These are phyloP conservation scores for Ceratocystis diversiconidia DNA, from an alignment of 2,329 filamentous ascomycete genomes.

Conservation along the genomic window DNA sequence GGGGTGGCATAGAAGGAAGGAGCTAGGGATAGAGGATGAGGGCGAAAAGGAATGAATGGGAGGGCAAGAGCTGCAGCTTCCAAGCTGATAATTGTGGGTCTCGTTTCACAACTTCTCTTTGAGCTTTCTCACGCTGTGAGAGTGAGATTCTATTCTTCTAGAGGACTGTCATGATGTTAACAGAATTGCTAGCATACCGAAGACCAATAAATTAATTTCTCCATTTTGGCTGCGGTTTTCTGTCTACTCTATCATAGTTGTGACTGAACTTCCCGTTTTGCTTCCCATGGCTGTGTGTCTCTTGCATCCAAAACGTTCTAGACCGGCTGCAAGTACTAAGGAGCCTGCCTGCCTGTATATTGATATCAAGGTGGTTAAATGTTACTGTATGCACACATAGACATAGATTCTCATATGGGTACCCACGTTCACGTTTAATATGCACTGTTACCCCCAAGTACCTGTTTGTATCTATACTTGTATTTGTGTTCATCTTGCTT, in stretches of 20 bases:
- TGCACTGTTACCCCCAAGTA: too few species aligned
- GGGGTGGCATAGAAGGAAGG: slow-evolving; percentile 2
- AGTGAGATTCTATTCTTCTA: not conserved
- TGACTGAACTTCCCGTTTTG: not conserved
- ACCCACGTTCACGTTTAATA: not conserved
- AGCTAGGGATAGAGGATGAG: slow-evolving; percentile 6
- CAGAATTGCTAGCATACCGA: not conserved
- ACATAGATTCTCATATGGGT: not conserved
- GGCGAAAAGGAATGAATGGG: slow-evolving; percentile 1
- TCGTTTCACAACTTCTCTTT: slow-evolving; percentile 6
- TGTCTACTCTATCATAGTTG: not conserved
- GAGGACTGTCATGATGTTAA: not conserved
- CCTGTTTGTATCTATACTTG: too few species aligned
- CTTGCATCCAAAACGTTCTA: not conserved
- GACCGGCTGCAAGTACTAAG: not conserved
- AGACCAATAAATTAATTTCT: not conserved
- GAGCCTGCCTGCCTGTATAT: not conserved
- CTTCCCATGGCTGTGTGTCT: not conserved
- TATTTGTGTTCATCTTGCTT: too few species aligned
- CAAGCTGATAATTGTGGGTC: not conserved
- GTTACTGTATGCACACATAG: not conserved
- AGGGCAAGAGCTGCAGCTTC: slow-evolving; percentile 6
- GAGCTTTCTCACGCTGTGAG: not conserved
- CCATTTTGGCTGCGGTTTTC: not conserved
- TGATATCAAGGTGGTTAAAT: not conserved